phyloP scores from a whole-genome alignment of 1,284 basidiomycete species.

The Caloboletus inedulis region DNA sequence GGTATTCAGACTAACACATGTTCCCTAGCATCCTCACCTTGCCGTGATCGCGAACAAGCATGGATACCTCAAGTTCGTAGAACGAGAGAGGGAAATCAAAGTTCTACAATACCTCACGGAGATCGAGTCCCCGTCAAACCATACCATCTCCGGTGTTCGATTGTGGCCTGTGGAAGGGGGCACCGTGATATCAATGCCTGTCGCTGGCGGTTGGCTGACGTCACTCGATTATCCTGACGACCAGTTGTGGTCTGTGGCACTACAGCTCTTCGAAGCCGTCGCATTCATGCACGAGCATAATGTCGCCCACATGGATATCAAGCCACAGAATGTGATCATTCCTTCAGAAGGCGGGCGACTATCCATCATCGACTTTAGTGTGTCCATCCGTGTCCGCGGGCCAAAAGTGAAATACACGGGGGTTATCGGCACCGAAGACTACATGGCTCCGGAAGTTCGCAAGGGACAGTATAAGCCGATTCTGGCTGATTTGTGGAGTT shows the following conservation, averaged over 20 bases:
- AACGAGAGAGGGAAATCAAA: neutral
- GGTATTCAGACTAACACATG: neutral
- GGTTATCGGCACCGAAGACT: neutral
- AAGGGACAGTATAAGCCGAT: conserved; percentile 3
- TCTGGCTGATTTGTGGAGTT: conserved; percentile 4
- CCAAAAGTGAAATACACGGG: neutral
- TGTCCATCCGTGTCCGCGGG: neutral
- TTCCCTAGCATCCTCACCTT: neutral
- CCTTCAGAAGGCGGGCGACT: neutral
- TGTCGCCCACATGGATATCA: neutral
- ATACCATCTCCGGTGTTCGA: neutral
- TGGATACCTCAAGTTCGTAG: neutral
- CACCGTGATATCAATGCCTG: neutral
- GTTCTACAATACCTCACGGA: neutral
- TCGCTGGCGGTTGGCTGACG: neutral
- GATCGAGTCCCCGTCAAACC: neutral
- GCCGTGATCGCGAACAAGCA: neutral
- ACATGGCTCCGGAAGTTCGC: conserved; percentile 9
- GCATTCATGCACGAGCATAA: conserved; percentile 13
- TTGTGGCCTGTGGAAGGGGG: neutral
- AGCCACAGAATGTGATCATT: neutral
- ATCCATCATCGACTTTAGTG: neutral
- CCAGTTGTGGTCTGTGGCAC: neutral
- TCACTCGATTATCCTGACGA: neutral
- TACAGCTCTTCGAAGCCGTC: conserved; percentile 8